A percentile compares a stretch with the other conserved stretches of the same genome.
These are phyloP conservation scores for Agapanthus africanus DNA, from an alignment of 106 monocot genomes.

Conservation along the genomic window DNA sequence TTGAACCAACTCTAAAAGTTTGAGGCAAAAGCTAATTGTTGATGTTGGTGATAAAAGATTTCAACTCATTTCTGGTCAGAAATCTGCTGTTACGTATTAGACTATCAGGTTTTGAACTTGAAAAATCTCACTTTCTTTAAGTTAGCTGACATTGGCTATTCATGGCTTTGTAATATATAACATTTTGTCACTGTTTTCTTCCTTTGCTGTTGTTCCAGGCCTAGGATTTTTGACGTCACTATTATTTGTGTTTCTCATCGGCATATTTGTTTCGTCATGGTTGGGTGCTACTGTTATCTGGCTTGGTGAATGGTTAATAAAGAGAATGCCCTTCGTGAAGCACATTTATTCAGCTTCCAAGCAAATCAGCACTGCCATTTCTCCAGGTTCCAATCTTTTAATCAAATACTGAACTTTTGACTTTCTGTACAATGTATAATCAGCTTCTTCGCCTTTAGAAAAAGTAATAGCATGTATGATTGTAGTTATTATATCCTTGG, in stretches of 20 bases:
- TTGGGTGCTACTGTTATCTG: constrained; percentile 78
- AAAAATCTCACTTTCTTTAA: not conserved
- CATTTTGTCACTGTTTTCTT: not conserved
- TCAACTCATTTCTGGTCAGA: not conserved
- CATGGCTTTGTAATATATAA: constrained; percentile 1
- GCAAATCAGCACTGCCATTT: constrained; percentile 96
- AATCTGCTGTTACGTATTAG: no score
- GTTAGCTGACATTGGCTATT: not conserved
- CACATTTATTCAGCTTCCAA: constrained; percentile 98
- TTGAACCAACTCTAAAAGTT: no score
- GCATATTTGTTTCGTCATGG: constrained; percentile 98
- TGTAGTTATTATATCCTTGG: no score
- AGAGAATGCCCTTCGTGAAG: constrained; percentile 76
- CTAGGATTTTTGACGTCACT: constrained; percentile 94
- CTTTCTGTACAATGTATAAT: no score
- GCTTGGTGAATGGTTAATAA: constrained; percentile 96
- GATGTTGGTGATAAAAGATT: not conserved
- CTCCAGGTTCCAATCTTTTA: constrained; percentile 59
- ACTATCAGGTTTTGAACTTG: not conserved
- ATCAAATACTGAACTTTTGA: no score
- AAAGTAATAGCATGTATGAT: no score
- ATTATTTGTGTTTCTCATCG: constrained; percentile 80
- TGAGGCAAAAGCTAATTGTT: no score
- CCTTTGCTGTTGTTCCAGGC: constrained; percentile 36
- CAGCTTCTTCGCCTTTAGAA: no score